Evolutionary conservation across 2,329 filamentous ascomycete genomes (phyloP), one percentile per base, ranked within the genome.

Genomic region (Fusarium drepaniforme): DNA sequence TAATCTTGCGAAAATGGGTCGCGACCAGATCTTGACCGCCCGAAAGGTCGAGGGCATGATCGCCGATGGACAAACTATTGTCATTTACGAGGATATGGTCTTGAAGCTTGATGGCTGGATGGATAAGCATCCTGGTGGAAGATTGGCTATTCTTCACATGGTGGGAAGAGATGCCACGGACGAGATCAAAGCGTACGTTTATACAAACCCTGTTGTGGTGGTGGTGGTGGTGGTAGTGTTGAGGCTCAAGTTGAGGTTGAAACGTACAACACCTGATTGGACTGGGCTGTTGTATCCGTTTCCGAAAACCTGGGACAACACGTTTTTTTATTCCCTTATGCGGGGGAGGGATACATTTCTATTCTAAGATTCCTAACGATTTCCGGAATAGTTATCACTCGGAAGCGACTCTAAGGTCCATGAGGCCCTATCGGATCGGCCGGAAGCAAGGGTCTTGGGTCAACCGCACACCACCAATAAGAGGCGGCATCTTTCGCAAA

Each of bases 351-450:
- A 64, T 57, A 59, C 13, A n/a, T 16, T 46, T 40, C 25, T 18
- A 44, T 70, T 70, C 33, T 44, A 42, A 63, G 56, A 66, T 68
- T 66, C 23, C 73, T 79, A 75, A 79, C 67, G 30, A 23, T 33
- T 66, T 62, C 33, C 33, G 64, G 40, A 64, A 74, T 83, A 92
- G 90, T 73, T 92, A 90, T 81, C 90, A 92, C 79, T 87, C 85
- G 44, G 82, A 83, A 46, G 82, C 84, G 64, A 89, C 89, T 16
- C 80, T 91, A 35, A 83, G 85, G 59, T 87, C 86, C 61, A 91
- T 92, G 89, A 88, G 87, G 80, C 86, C 87, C 76, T 91, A 87
- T 82, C 89, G 88, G 75, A 90, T 92, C 75, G 90, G 90, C 75
- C 87, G 86, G 77, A 87, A 86, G 78, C 84, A 88, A 65, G 85